Evolutionary conservation across 176 grass and related monocot genomes (phyloP).

Genomic region (Sorghum bicolor): DNA sequence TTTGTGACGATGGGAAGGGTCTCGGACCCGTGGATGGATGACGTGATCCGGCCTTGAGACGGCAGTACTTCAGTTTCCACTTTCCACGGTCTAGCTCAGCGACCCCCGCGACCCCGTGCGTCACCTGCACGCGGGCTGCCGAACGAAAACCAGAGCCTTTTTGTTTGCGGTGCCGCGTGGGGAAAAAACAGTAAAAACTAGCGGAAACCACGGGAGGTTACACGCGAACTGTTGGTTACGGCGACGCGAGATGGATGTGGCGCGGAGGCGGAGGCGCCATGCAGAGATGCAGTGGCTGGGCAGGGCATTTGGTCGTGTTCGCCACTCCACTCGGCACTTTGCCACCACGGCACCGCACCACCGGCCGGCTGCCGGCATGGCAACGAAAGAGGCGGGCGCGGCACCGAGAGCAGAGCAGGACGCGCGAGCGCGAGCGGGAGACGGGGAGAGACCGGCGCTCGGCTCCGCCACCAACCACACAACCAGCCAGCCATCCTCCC

Average conservation of each 20-base stretch:
- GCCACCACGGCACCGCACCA: no score
- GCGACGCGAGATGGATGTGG: no score
- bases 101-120: not conserved
- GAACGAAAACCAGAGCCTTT: not conserved
- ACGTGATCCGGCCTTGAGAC: not conserved
- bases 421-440: no score
- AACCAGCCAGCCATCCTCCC: not conserved
- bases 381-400: no score
- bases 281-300: no score
- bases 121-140: not conserved
- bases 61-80: not conserved
- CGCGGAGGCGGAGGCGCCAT: no score
- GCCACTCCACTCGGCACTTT: not conserved
- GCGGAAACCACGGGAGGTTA: not conserved
- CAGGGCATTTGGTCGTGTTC: conserved; percentile 4
- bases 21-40: not conserved
- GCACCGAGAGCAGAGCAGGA: not conserved
- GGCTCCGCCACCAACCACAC: not conserved
- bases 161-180: not conserved
- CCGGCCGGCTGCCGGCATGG: not conserved
- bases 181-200: not conserved
- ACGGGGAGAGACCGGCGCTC: no score
- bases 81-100: conserved; percentile 11
- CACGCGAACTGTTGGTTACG: no score
- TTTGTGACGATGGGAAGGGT: not conserved